A percentile compares a stretch with the other conserved stretches of the same genome.
phyloP scores from a whole-genome alignment of 2,329 filamentous ascomycete species.

The Neoarthrinium moseri region DNA sequence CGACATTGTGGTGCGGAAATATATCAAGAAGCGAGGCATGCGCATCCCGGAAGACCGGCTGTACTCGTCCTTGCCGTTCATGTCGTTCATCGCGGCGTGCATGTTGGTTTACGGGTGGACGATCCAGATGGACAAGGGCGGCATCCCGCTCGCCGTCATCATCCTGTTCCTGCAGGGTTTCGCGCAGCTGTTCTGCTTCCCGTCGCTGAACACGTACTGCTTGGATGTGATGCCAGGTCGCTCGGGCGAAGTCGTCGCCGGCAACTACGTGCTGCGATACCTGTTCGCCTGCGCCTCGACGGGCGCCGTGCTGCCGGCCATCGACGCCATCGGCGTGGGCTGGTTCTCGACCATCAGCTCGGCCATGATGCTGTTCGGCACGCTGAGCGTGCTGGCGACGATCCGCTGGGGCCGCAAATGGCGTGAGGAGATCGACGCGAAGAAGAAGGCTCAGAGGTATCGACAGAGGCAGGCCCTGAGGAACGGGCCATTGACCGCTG shows the following conservation, averaged over 20 bases:
- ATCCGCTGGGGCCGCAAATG: conserved; percentile 39
- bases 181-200: conserved; percentile 74
- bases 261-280: conserved; percentile 79
- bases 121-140: conserved; percentile 47
- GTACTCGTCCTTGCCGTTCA: conserved; percentile 57
- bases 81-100: conserved; percentile 61
- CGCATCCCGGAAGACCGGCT: conserved; percentile 71
- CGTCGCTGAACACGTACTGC: conserved; percentile 76
- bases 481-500: too few species aligned
- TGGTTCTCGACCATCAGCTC: conserved; percentile 69
- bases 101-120: conserved; percentile 63
- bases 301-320: conserved; percentile 70
- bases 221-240: conserved; percentile 75
- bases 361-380: conserved; percentile 34
- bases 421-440: conserved; percentile 34
- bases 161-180: conserved; percentile 75
- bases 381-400: conserved; percentile 33
- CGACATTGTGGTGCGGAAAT: conserved; percentile 36
- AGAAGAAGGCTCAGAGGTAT: conserved; percentile 18
- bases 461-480: conserved; percentile 14
- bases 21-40: conserved; percentile 42
- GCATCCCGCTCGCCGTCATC: conserved; percentile 62
- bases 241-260: conserved; percentile 72
- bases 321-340: conserved; percentile 74
- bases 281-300: conserved; percentile 70